phyloP scores from a whole-genome alignment of 2,329 filamentous ascomycete species.

The Penicillium sp. region DNA sequence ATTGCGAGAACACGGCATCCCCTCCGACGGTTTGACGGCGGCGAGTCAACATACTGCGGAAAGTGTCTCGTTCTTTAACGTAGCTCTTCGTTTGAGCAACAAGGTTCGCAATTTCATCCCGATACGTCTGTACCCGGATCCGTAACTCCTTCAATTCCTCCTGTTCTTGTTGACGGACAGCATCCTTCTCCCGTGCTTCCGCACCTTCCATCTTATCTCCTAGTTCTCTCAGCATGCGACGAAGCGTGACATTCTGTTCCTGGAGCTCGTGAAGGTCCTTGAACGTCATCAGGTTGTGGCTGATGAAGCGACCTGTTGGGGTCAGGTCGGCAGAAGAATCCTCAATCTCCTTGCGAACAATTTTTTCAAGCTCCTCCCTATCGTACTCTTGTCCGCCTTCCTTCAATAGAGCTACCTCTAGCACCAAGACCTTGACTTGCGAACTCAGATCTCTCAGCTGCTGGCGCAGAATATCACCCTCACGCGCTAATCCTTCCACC shows the following conservation, averaged over 20 bases:
- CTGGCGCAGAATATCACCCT: slow-evolving; percentile 79
- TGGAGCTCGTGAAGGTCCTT: slow-evolving; percentile 84
- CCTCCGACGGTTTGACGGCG: slow-evolving; percentile 64
- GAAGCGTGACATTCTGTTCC: slow-evolving; percentile 82
- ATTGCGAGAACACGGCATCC: slow-evolving; percentile 72
- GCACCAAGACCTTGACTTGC: slow-evolving; percentile 87
- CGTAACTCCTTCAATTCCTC: slow-evolving; percentile 76
- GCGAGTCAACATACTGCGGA: slow-evolving; percentile 89
- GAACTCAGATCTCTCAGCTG: slow-evolving; percentile 88
- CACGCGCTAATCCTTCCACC: slow-evolving; percentile 64
- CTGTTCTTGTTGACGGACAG: slow-evolving; percentile 60
- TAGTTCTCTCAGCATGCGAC: slow-evolving; percentile 81
- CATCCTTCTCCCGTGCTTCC: slow-evolving; percentile 70
- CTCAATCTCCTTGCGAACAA: slow-evolving; percentile 77
- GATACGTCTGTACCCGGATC: slow-evolving; percentile 74
- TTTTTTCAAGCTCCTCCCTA: slow-evolving; percentile 73
- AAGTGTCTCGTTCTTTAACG: slow-evolving; percentile 95
- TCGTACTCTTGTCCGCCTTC: slow-evolving; percentile 82
- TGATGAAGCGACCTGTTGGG: slow-evolving; percentile 87
- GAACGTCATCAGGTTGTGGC: slow-evolving; percentile 86
- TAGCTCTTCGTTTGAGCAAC: slow-evolving; percentile 87
- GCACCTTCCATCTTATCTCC: slow-evolving; percentile 90
- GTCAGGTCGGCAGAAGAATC: slow-evolving; percentile 75
- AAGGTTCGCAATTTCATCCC: slow-evolving; percentile 84
- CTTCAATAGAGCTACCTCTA: slow-evolving; percentile 76